Evolutionary conservation across 352 stramenopile genomes (phyloP).

Genomic region (Peronospora farinosa): DNA sequence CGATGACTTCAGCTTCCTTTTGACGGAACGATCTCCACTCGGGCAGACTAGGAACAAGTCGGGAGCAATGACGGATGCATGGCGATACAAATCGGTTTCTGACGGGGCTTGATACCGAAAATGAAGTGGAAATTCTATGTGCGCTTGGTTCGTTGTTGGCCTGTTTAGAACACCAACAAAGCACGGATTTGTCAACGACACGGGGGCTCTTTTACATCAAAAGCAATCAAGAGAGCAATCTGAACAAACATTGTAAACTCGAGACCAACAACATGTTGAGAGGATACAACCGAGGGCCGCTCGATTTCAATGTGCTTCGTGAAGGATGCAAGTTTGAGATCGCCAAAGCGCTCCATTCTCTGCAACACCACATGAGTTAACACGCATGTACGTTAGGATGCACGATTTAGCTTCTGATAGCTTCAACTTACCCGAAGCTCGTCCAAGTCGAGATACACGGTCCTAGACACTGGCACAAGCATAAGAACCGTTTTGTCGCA

Average conservation of each 20-base stretch:
- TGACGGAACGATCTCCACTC: neutral
- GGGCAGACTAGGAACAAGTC: slow-evolving; percentile 40
- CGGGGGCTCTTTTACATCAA: neutral
- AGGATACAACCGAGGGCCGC: slow-evolving; percentile 42
- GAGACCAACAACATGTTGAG: slow-evolving; percentile 46
- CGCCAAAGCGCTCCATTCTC: slow-evolving; percentile 52
- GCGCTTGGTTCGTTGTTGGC: slow-evolving; percentile 10
- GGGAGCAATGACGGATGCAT: slow-evolving; percentile 36
- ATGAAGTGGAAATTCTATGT: slow-evolving; percentile 49
- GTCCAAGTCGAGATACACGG: slow-evolving; percentile 48
- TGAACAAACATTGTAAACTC: slow-evolving; percentile 36
- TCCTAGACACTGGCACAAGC: slow-evolving; percentile 33
- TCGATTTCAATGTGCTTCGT: slow-evolving; percentile 65
- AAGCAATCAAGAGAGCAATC: neutral
- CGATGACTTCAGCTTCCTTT: neutral
- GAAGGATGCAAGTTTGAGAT: slow-evolving; percentile 39
- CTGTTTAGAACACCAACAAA: slow-evolving; percentile 10
- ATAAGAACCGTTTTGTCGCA: slow-evolving; percentile 28
- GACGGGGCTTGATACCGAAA: slow-evolving; percentile 59
- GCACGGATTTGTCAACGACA: neutral
- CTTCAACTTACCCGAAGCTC: slow-evolving; percentile 39
- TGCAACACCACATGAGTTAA: slow-evolving; percentile 8
- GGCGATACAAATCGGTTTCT: slow-evolving; percentile 29
- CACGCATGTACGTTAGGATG: slow-evolving; percentile 1
- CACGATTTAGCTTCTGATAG: neutral